A percentile compares a stretch with the other conserved stretches of the same genome.
phyloP scores from a whole-genome alignment of 1,284 basidiomycete species.

The Fomes fomentarius region DNA sequence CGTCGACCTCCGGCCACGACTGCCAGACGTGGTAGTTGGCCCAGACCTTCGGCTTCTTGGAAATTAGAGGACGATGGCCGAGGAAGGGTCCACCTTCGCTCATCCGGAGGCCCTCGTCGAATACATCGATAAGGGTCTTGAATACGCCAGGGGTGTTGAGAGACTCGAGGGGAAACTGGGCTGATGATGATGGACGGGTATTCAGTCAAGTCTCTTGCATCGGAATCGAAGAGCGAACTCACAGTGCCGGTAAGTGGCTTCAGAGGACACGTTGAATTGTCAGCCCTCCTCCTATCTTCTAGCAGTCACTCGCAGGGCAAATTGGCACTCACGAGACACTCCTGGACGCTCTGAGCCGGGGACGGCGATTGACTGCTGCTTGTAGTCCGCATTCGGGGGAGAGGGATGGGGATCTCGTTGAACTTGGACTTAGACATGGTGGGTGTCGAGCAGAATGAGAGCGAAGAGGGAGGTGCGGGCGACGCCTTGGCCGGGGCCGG shows the following conservation, averaged over 20 bases:
- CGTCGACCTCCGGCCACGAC: slow-evolving; percentile 75
- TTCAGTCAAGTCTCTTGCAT: neutral
- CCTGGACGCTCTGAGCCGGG: slow-evolving; percentile 77
- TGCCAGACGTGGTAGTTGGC: slow-evolving; percentile 77
- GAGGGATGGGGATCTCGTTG: slow-evolving; percentile 26
- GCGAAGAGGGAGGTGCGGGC: neutral
- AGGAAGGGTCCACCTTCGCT: slow-evolving; percentile 55
- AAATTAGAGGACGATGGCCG: slow-evolving; percentile 70
- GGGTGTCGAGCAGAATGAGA: neutral
- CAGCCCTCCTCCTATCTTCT: neutral
- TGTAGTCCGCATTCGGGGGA: slow-evolving; percentile 55
- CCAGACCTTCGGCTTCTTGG: slow-evolving; percentile 67
- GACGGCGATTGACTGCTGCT: slow-evolving; percentile 61
- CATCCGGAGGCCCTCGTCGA: slow-evolving; percentile 55
- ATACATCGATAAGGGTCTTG: slow-evolving; percentile 64
- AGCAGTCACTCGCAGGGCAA: neutral
- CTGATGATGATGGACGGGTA: slow-evolving; percentile 35
- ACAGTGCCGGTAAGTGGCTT: slow-evolving; percentile 74
- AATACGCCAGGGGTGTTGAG: slow-evolving; percentile 52
- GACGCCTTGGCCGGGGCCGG: too few relatives aligned
- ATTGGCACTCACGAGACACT: slow-evolving; percentile 69
- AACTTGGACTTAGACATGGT: neutral
- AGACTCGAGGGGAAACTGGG: slow-evolving; percentile 57
- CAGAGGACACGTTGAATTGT: slow-evolving; percentile 6
- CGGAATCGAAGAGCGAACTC: slow-evolving; percentile 1